phyloP scores from a whole-genome alignment of 2,329 filamentous ascomycete species.

The Calcarisporium arbuscula region DNA sequence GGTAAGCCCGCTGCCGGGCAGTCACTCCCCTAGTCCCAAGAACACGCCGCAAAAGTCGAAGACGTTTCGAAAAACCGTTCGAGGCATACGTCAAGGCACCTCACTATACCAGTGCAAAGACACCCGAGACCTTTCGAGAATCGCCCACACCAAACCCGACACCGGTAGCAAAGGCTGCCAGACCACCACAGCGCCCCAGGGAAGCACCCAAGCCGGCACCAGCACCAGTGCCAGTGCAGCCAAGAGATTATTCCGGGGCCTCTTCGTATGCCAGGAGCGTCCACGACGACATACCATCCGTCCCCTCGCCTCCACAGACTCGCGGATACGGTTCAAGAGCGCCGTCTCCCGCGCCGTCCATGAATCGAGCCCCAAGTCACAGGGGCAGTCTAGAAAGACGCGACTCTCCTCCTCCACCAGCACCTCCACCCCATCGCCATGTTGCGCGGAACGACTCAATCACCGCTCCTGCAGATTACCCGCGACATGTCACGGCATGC shows the following conservation, averaged over 20 bases:
- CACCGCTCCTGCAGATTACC: slow-evolving; percentile 8
- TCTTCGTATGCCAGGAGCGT: slow-evolving; percentile 20
- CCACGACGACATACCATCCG: slow-evolving; percentile 13
- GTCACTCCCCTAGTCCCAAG: slow-evolving; percentile 47
- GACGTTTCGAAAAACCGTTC: slow-evolving; percentile 60
- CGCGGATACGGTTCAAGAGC: slow-evolving; percentile 22
- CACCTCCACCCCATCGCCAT: slow-evolving; percentile 79
- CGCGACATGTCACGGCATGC: slow-evolving; percentile 26
- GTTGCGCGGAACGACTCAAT: slow-evolving; percentile 25
- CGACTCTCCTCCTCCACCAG: slow-evolving; percentile 68
- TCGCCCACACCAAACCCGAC: slow-evolving; percentile 28
- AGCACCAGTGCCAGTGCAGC: slow-evolving; percentile 17
- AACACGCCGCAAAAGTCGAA: slow-evolving; percentile 53
- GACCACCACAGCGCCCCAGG: slow-evolving; percentile 6
- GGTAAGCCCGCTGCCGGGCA: slow-evolving; percentile 52
- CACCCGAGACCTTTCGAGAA: slow-evolving; percentile 50
- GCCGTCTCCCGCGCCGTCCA: slow-evolving; percentile 16
- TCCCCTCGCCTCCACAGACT: slow-evolving; percentile 16
- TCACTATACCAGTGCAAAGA: slow-evolving; percentile 58
- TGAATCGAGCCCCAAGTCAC: slow-evolving; percentile 17
- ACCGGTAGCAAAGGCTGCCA: slow-evolving; percentile 18
- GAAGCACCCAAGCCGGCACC: slow-evolving; percentile 31
- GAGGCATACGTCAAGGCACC: slow-evolving; percentile 62
- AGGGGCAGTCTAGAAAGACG: slow-evolving; percentile 26
- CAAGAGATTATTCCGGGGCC: slow-evolving; percentile 14